phyloP scores from a whole-genome alignment of 495 filamentous ascomycete genomes.

The Trichocladium antarcticum region DNA sequence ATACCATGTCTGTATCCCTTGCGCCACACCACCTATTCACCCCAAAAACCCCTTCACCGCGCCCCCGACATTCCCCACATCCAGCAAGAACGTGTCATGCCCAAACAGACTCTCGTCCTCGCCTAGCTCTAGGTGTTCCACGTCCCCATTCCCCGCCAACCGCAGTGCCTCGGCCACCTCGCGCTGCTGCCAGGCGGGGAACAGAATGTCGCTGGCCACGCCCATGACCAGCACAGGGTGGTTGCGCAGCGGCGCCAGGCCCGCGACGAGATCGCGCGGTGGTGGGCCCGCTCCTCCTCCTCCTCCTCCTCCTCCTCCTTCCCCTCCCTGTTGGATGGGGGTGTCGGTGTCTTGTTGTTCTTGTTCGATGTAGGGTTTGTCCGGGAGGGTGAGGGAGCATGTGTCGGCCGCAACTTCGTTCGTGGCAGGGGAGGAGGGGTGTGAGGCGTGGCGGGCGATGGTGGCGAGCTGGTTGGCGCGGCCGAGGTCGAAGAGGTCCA shows the following conservation, averaged over 20 bases:
- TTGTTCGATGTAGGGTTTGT: conserved; percentile 71
- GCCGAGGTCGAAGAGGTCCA: conserved; percentile 96
- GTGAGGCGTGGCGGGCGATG: conserved; percentile 30
- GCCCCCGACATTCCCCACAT: conserved; percentile 84
- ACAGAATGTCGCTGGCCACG: conserved; percentile 91
- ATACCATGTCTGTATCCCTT: no score
- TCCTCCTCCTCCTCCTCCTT: conserved; percentile 15
- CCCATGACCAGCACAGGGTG: conserved; percentile 82
- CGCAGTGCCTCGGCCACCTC: conserved; percentile 82
- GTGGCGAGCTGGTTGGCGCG: conserved; percentile 45
- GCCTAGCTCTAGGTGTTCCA: conserved; percentile 81
- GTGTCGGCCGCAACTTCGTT: conserved; percentile 17
- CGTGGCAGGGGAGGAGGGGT: conserved; percentile 11
- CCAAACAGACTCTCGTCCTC: conserved; percentile 89
- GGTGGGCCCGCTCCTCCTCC: conserved; percentile 34
- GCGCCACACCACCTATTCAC: conserved; percentile 17
- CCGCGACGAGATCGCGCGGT: conserved; percentile 66
- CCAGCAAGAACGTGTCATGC: conserved; percentile 92
- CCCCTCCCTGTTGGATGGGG: no score
- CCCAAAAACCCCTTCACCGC: conserved; percentile 66
- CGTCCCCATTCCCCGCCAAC: conserved; percentile 55
- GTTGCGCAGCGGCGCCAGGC: conserved; percentile 56
- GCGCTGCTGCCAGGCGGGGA: conserved; percentile 96
- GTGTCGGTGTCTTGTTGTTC: conserved; percentile 41
- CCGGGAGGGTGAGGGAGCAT: conserved; percentile 79